Evolutionary conservation across 31 red algal species (phyloP).

Genomic region (Asparagopsis taxiformis): DNA sequence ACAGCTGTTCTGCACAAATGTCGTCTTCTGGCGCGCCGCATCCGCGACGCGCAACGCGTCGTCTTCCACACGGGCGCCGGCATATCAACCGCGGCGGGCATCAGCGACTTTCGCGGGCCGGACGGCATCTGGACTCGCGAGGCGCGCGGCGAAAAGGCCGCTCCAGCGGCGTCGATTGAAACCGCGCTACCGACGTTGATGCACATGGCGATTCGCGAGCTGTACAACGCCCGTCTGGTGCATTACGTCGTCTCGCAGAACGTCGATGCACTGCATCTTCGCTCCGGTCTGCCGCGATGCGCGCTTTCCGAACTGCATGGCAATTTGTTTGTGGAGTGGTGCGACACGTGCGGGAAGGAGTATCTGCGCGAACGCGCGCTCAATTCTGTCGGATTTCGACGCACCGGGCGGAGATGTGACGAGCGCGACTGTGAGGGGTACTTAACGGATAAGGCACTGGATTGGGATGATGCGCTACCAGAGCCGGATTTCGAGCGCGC

Average conservation of each 20-base stretch:
- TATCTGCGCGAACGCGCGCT: constrained; percentile 47
- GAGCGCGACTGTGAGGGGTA: constrained; percentile 15
- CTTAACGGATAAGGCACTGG: constrained; percentile 74
- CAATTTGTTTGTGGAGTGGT: constrained; percentile 82
- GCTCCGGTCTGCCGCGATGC: constrained; percentile 64
- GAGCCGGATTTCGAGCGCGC: constrained; percentile 58
- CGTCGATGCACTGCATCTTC: constrained; percentile 88
- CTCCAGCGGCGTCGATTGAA: constrained; percentile 31
- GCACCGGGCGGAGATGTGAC: constrained; percentile 30
- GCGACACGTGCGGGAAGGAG: constrained; percentile 45
- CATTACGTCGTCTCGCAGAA: constrained; percentile 89
- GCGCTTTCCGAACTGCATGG: constrained; percentile 88
- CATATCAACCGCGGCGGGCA: constrained; percentile 78
- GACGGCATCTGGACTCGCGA: constrained; percentile 81
- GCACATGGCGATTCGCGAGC: constrained; percentile 69
- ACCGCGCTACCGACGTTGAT: constrained; percentile 72
- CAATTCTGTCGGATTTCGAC: constrained; percentile 63
- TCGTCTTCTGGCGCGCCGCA: constrained; percentile 40
- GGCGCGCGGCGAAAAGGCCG: background rate
- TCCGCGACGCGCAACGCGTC: constrained; percentile 29
- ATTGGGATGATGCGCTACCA: constrained; percentile 91
- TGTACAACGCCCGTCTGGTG: constrained; percentile 41
- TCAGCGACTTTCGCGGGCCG: constrained; percentile 88
- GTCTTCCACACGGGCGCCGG: constrained; percentile 94
- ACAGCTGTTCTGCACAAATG: constrained; percentile 49